Conservation (phyloP, 345 rosid species). For the Mercurialis annua region DNA sequence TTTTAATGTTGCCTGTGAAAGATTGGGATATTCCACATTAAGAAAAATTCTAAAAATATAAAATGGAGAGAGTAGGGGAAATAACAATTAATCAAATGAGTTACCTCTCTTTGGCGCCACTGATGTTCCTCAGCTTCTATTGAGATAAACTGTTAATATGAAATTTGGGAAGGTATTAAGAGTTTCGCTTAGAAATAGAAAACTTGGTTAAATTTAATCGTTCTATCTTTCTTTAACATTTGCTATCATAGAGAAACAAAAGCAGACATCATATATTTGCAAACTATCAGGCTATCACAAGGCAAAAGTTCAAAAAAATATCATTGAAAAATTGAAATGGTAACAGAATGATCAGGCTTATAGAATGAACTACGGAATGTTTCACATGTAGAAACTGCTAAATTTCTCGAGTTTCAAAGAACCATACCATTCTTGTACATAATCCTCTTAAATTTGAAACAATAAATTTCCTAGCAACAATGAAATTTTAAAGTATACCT, state of each 20-base stretch:
- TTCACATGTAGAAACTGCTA: background rate
- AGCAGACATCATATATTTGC: background rate
- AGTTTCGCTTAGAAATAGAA: background rate
- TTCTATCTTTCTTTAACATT: background rate
- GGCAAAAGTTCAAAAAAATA: background rate
- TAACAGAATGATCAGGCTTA: background rate
- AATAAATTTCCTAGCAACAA: too few relatives aligned
- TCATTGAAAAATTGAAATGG: background rate
- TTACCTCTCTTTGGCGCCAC: slow-evolving; percentile 42
- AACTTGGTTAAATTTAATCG: background rate
- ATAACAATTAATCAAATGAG: background rate
- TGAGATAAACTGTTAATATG: slow-evolving; percentile 31
- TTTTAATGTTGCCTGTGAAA: slow-evolving; percentile 47
- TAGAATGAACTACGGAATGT: background rate
- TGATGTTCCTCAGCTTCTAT: slow-evolving; percentile 41
- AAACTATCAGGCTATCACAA: background rate
- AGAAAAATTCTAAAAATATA: background rate
- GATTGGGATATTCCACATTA: slow-evolving; percentile 7
- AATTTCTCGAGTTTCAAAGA: background rate
- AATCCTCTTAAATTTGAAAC: too few relatives aligned
- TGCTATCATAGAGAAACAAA: background rate
- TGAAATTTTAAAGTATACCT: too few relatives aligned
- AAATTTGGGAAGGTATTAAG: background rate
- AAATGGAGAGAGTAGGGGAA: background rate
- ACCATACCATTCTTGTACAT: too few relatives aligned